Evolutionary conservation across 2,329 filamentous ascomycete genomes (phyloP), one percentile per base, ranked within the genome.

Genomic region (Ophiostoma novo-ulmi): DNA sequence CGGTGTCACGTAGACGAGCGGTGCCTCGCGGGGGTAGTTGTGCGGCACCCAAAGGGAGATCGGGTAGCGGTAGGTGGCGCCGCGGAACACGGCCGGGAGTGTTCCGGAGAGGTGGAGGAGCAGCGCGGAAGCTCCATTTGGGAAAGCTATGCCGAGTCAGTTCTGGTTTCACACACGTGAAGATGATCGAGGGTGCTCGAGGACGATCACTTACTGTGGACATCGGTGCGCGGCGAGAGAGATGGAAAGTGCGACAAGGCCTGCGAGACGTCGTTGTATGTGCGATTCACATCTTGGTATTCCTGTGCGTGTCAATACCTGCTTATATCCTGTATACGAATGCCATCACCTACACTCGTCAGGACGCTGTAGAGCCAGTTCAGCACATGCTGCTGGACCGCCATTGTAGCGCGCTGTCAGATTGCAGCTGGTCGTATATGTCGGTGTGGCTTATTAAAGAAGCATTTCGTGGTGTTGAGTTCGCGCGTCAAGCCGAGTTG

Each of bases 331-430:
- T 39, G 17, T 48, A 5, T 7, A 20, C 44, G 13, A 7, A 35
- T 17, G n/a, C 58, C 48, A 11, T 39, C 31, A 39, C 83, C 67
- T 81, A 93, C 91, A 76, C 89, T 92, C 61, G 90, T 92, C 71
- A 98, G 82, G 70, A 97, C 90, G 81, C 92, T 95, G 81, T 97
- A 97, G 6, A 98, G 88, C 94, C 94, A 98, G 81, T 93, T 94
- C 77, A 98, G 85, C 73, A 96, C 90, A 81, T 93, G 91, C 80
- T 97, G 93, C 76, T 92, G 91, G 78, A 97, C 91, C 76, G 89
- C 88, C 85, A 88, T 88, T 26, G 65, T 48, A 31, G 61, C 55
- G 55, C 10, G 55, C 61, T 38, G 64, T 66, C 64, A n/a, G 31
- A 11, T n/a, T 48, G 63, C 38, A n/a, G 36, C n/a, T n/a, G 11